Evolutionary conservation across 2,329 filamentous ascomycete species (phyloP), one percentile per base, ranked within the genome.

Genomic region (Westerdykella sp.): DNA sequence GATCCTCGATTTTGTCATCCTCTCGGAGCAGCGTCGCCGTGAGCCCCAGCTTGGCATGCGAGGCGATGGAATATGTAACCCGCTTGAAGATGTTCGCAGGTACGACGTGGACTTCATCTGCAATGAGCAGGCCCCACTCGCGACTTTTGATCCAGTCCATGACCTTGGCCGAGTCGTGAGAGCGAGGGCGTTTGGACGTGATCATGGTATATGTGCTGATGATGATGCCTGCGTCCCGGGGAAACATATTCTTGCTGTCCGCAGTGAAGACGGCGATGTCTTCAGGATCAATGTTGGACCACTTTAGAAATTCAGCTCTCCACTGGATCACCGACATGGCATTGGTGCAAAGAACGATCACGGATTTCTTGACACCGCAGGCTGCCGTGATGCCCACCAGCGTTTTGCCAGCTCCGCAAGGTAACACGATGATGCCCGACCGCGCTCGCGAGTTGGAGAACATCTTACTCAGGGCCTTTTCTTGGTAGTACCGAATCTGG

Each of bases 121-220:
- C 77, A 44, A 98, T 84, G 84, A 98, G 94, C 46, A 98, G 73
- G 57, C 93, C 93, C 93, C 93, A 98, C 75, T 98, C 93, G 50
- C 90, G 83, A 3, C 78, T 78, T 14, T 82, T 83, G 49, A 98
- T 78, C 64, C 95, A 97, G 49, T 93, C 83, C 88, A 98, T 96
- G 81, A 97, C 95, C 72, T 95, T 94, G 62, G 93, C 83, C 3
- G 91, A 87, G 63, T 98, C 91, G 63, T 97, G 84, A 1, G 93
- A 91, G 45, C 91, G 79, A 46, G 87, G 85, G 39, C 88, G 79
- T 12, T 84, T 89, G 59, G 93, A 87, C 7, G 88, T 95, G n/a
- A 98, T 89, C 93, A 98, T 98, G 46, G 88, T 93, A 67, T 98
- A 98, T 1, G 93, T 98, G 10, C 90, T 95, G 41, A 98, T 89